These are phyloP conservation scores for Debaryomyces maramus DNA, from an alignment of 805 yeast species.

Conservation along the genomic window DNA sequence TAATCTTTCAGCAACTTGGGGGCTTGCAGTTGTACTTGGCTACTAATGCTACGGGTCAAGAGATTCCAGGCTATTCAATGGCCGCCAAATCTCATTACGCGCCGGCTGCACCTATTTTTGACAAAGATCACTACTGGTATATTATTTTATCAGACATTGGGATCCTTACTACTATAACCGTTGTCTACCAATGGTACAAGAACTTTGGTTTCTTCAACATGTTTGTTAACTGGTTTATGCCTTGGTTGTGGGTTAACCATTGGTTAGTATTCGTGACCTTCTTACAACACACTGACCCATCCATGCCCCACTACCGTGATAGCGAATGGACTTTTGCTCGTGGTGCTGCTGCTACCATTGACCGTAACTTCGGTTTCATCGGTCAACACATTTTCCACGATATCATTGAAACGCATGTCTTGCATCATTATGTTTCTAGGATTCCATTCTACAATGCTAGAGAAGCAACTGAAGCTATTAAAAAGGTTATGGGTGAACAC, in stretches of 20 bases:
- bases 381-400: constrained; percentile 60
- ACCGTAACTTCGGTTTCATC: constrained; percentile 58
- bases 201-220: constrained; percentile 50
- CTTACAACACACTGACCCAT: constrained; percentile 61
- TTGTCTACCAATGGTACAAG: constrained; percentile 53
- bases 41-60: constrained; percentile 59
- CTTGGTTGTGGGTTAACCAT: constrained; percentile 61
- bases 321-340: constrained; percentile 62
- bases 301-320: constrained; percentile 58
- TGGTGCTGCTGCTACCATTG: constrained; percentile 68
- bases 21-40: constrained; percentile 53
- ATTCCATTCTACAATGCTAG: constrained; percentile 58
- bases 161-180: constrained; percentile 42
- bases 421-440: constrained; percentile 56
- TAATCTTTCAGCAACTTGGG: constrained; percentile 55
- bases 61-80: constrained; percentile 38
- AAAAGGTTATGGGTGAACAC: constrained; percentile 53
- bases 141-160: constrained; percentile 58
- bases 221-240: constrained; percentile 56
- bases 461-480: constrained; percentile 52
- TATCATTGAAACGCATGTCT: constrained; percentile 58
- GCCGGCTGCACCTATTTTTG: constrained; percentile 57
- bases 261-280: constrained; percentile 66
- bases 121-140: constrained; percentile 54
- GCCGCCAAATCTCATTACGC: constrained; percentile 51